These are phyloP conservation scores for Mortierella hygrophila DNA, from an alignment of 192 early-diverging fungal genomes.

Conservation along the genomic window DNA sequence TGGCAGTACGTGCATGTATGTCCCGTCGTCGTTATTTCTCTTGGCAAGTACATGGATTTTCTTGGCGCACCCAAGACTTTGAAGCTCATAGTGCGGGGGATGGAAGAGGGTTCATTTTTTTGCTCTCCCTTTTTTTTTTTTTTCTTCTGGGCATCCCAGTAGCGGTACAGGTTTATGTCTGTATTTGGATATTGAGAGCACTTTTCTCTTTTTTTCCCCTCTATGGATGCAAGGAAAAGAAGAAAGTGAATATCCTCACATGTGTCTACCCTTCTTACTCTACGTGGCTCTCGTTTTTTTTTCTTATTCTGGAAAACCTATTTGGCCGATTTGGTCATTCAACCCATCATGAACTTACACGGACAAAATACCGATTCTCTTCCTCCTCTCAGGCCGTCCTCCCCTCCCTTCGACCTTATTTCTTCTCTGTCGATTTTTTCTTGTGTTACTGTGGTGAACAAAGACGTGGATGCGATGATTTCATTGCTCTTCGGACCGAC, in stretches of 20 bases:
- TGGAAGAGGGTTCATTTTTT: neutral
- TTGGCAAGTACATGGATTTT: neutral
- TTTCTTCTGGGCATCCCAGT: neutral
- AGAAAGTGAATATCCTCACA: neutral
- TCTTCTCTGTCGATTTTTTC: neutral
- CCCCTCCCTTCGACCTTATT: neutral
- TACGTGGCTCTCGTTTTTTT: neutral
- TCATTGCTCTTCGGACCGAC: neutral
- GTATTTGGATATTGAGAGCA: constrained; percentile 6
- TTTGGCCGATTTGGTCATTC: neutral
- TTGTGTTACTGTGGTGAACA: constrained; percentile 7
- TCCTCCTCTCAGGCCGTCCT: neutral
- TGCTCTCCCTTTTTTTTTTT: neutral
- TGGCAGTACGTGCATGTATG: neutral
- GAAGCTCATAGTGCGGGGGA: neutral
- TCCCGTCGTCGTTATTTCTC: neutral
- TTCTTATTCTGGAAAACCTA: neutral
- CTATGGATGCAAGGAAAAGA: neutral
- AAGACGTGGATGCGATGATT: neutral
- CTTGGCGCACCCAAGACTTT: neutral
- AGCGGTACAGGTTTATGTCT: neutral
- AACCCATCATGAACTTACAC: neutral
- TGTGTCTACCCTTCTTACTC: neutral
- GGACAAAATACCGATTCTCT: neutral
- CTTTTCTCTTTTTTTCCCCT: neutral